Base-by-base conservation (phyloP, 1,139 yeast genomes). In the Pichia terricola region DNA sequence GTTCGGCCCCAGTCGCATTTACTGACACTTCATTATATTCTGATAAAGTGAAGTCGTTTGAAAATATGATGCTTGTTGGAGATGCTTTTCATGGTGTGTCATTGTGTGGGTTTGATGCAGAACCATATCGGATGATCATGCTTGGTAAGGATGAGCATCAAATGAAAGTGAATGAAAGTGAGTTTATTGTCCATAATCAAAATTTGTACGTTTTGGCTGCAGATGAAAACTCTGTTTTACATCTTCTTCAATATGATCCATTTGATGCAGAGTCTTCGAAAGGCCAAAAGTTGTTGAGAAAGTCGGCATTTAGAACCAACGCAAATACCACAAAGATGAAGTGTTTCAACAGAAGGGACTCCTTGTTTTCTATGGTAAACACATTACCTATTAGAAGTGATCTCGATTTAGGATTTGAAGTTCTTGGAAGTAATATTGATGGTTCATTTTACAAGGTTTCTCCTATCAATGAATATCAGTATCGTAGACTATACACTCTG, bases 91-190 rank as follows among this genome's bases (percentile, higher is more conserved):
- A 85, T 53, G 83, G 95, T 52, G 69, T 87, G 6, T 80, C 91
- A 72, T 70, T 94, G 46, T 81, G 81, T 28, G 97, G 96, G 1
- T 89, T 88, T 63, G 95, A 89, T 59, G 91, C 94, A 3, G 96
- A 91, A 56, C 99, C 98, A 1, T 89, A 85, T 62, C 69, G 96
- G 51, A 79, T 91, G 81, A 70, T 86, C 28, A 64, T 75, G 51
- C 65, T 94, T 44, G 91, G 95, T 7, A 84, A 83, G 56, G 95
- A 89, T 59, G 69, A 30, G 11, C 73, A 77, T 32, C 63, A 72
- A 22, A 65, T 83, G 37, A 83, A 79, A 54, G 83, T 84, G 1
- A 68, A 64, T 45, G 73, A 78, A 53, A 58, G 64, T 31, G 97
- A 88, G 50, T 86, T 86, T 59, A 65, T 87, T 33, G 76, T 81